Conservation (phyloP, 176 grass and related monocot genomes). For the Oryza officinalis region DNA sequence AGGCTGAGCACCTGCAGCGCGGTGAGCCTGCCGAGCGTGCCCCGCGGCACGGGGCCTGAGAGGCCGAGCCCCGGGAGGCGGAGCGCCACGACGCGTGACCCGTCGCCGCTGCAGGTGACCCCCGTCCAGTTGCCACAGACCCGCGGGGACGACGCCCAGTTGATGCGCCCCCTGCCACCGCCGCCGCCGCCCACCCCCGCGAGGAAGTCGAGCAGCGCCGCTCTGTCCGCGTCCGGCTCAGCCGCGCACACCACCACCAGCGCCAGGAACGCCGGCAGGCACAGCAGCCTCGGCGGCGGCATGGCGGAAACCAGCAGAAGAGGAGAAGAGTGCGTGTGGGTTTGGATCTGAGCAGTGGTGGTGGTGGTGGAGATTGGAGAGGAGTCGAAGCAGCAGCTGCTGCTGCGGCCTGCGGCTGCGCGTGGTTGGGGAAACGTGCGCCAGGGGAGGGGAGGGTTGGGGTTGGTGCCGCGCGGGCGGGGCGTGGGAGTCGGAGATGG, state of each 20-base stretch:
- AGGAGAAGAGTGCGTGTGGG: too few relatives aligned
- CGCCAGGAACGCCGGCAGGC: constrained; percentile 14
- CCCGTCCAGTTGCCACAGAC: constrained; percentile 81
- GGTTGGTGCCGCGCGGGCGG: neutral
- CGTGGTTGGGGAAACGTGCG: constrained; percentile 18
- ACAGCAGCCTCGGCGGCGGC: constrained; percentile 21
- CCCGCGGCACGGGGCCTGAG: constrained; percentile 49
- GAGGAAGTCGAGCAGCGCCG: constrained; percentile 73
- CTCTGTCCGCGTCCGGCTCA: constrained; percentile 64
- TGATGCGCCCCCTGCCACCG: constrained; percentile 44
- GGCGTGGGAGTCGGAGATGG: neutral
- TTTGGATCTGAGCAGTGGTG: constrained; percentile 32
- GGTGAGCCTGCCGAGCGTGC: constrained; percentile 67
- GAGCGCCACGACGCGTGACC: constrained; percentile 55
- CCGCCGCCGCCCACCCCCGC: neutral
- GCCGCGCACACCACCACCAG: constrained; percentile 22
- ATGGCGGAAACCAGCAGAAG: neutral
- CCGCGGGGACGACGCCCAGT: constrained; percentile 50
- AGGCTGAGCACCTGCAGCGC: constrained; percentile 90
- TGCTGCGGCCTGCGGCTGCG: neutral
- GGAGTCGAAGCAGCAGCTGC: neutral
- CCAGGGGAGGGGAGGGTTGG: neutral
- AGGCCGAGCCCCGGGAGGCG: constrained; percentile 77
- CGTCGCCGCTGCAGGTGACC: constrained; percentile 72
- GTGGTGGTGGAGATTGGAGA: neutral